phyloP scores from a whole-genome alignment of 495 filamentous ascomycete species.

The Umbilicaria muhlenbergii region DNA sequence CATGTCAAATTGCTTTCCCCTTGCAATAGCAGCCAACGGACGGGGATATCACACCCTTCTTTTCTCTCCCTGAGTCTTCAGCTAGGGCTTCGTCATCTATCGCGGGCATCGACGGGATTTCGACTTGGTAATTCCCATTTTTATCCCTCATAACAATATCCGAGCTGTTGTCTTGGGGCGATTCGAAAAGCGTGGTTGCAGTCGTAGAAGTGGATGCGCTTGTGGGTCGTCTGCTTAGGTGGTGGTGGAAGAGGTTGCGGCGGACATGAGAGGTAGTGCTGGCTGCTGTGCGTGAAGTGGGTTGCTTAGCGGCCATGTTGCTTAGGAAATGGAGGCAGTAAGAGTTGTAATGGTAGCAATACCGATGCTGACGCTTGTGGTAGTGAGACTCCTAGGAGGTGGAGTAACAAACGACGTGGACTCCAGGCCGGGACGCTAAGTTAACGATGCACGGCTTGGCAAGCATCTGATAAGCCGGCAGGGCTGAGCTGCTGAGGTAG shows the following conservation, averaged over 20 bases:
- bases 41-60: constrained; percentile 26
- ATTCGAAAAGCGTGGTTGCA: constrained; percentile 17
- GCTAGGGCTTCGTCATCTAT: constrained; percentile 34
- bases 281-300: constrained; percentile 7
- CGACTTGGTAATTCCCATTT: constrained; percentile 60
- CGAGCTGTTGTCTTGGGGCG: constrained; percentile 29
- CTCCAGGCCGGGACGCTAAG: no score
- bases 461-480: no score
- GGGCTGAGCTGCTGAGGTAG: no score
- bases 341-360: no score
- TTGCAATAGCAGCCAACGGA: not conserved
- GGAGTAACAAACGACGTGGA: no score
- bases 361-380: no score
- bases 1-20: constrained; percentile 1
- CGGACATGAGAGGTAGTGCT: constrained; percentile 30
- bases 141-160: constrained; percentile 67
- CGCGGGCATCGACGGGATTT: constrained; percentile 40
- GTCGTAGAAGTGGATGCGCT: constrained; percentile 22
- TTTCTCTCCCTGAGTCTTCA: constrained; percentile 24
- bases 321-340: no score
- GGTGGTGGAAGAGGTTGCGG: constrained; percentile 60
- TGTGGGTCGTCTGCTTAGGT: constrained; percentile 52
- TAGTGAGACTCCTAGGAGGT: no score
- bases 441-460: no score
- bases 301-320: constrained; percentile 15